Evolutionary conservation across 345 rosid genomes (phyloP).

Genomic region (Psidium friedrichsthalianum): DNA sequence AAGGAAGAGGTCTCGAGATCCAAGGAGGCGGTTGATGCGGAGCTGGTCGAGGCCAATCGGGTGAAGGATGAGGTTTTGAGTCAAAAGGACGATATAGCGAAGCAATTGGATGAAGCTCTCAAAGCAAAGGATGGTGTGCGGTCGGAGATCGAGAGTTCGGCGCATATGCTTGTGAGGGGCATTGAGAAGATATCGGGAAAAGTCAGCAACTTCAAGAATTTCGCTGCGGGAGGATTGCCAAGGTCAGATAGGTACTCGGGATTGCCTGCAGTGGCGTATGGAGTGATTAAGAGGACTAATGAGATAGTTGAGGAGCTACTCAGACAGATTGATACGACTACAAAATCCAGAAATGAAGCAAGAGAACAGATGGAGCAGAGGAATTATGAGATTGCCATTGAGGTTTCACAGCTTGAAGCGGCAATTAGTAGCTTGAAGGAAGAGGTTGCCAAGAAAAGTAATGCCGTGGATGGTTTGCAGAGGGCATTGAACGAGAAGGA

Average conservation of each 20-base stretch:
- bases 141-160: slow-evolving; percentile 69
- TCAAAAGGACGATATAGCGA: slow-evolving; percentile 43
- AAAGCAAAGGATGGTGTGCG: slow-evolving; percentile 54
- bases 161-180: slow-evolving; percentile 87
- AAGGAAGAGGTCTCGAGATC: slow-evolving; percentile 41
- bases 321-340: slow-evolving; percentile 47
- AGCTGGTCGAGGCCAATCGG: slow-evolving; percentile 35
- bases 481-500: slow-evolving; percentile 45
- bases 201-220: slow-evolving; percentile 66
- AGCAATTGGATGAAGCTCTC: slow-evolving; percentile 45
- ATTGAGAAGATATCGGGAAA: slow-evolving; percentile 92
- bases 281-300: slow-evolving; percentile 87
- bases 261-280: slow-evolving; percentile 67
- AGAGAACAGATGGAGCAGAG: slow-evolving; percentile 93
- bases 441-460: slow-evolving; percentile 54
- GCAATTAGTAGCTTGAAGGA: slow-evolving; percentile 59
- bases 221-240: slow-evolving; percentile 63
- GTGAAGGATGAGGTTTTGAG: slow-evolving; percentile 39
- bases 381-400: slow-evolving; percentile 95
- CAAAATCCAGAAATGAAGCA: slow-evolving; percentile 72
- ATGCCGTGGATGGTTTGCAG: slow-evolving; percentile 42
- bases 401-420: slow-evolving; percentile 95
- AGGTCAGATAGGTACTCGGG: slow-evolving; percentile 76
- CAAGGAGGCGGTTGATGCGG: slow-evolving; percentile 33
- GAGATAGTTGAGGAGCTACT: slow-evolving; percentile 91